Percentiles rank a stretch among this genome's conserved stretches.
These are phyloP conservation scores for Cercophora newfieldiana DNA, from an alignment of 495 filamentous ascomycete species.

Conservation along the genomic window DNA sequence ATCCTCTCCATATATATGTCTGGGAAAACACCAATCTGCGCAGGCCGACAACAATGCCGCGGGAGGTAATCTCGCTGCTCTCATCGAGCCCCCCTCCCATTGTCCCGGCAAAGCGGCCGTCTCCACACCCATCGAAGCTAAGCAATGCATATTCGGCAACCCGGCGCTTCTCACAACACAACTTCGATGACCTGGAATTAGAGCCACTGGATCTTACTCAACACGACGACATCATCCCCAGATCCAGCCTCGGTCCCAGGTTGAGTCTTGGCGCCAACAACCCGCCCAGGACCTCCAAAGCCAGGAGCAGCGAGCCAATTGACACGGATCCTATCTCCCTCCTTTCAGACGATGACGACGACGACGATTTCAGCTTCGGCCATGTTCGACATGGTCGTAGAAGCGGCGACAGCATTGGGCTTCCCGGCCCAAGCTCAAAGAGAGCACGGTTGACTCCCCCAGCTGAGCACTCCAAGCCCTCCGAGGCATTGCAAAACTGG, in stretches of 20 bases:
- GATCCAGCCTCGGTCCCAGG: neutral
- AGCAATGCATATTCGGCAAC: neutral
- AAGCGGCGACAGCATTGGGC: neutral
- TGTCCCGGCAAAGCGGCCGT: neutral
- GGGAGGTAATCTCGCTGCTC: constrained; percentile 42
- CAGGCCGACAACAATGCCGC: constrained; percentile 32
- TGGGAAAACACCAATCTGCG: neutral
- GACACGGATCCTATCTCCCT: constrained; percentile 24
- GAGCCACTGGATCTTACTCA: neutral
- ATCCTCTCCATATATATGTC: neutral
- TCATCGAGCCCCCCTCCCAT: constrained; percentile 25
- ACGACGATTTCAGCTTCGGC: constrained; percentile 36
- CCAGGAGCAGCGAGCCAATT: neutral
- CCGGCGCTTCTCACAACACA: neutral
- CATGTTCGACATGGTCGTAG: neutral
- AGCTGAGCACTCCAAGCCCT: neutral
- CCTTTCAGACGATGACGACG: constrained; percentile 51
- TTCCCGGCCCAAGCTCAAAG: constrained; percentile 20
- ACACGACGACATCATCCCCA: neutral
- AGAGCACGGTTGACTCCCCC: constrained; percentile 27
- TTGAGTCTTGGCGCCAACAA: neutral
- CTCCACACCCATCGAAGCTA: neutral
- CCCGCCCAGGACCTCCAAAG: neutral
- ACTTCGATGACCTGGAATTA: neutral
- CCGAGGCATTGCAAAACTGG: neutral